phyloP scores from a whole-genome alignment of 345 rosid genomes.

The Xanthoceras sorbifolium region DNA sequence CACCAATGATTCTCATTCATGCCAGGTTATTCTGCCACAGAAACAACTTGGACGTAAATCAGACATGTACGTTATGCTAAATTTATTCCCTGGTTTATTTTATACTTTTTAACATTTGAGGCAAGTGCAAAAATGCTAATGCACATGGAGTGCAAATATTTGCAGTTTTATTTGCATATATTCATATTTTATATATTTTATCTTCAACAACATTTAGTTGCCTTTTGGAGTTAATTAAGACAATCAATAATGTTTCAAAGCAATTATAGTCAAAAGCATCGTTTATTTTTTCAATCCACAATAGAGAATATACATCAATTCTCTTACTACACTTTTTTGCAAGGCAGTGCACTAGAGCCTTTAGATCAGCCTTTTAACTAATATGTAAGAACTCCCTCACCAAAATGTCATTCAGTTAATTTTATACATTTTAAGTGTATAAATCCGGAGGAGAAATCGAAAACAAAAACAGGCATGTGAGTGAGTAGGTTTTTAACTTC shows the following conservation, averaged over 20 bases:
- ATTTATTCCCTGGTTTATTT: not conserved
- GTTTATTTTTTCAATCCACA: not conserved
- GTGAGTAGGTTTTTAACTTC: not conserved
- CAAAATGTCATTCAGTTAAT: not conserved
- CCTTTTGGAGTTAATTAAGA: not conserved
- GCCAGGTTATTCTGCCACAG: conserved; percentile 92
- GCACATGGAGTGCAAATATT: not conserved
- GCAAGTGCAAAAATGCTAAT: not conserved
- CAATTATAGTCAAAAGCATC: not conserved
- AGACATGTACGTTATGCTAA: conserved; percentile 58
- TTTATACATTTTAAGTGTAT: not conserved
- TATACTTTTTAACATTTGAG: not conserved
- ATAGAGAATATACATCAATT: too few species aligned
- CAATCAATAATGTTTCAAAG: not conserved
- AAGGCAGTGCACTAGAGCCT: too few species aligned
- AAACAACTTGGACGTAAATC: conserved; percentile 94
- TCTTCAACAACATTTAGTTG: not conserved
- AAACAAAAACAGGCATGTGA: not conserved
- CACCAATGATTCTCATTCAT: conserved; percentile 85
- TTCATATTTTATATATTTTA: too few species aligned
- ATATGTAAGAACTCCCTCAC: too few species aligned
- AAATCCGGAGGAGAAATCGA: not conserved
- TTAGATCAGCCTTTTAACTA: too few species aligned
- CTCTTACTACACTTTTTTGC: too few species aligned
- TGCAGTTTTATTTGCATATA: not conserved